Percentiles rank a stretch among this genome's conserved stretches.
Evolutionary conservation across 805 yeast species (phyloP).

Genomic region (Cyberlindnera maclurae): DNA sequence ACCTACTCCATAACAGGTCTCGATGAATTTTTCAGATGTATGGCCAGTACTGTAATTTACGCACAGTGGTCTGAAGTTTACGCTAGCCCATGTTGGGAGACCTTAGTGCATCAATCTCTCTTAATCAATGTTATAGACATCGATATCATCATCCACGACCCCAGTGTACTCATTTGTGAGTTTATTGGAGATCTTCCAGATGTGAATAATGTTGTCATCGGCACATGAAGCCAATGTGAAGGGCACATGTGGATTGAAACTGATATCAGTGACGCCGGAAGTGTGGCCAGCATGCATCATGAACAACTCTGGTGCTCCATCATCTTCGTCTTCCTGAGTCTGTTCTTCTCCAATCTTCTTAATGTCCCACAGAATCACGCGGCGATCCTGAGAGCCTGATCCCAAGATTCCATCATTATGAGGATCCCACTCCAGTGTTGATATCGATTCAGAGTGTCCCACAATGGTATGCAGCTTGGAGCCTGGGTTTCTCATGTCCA

Average conservation of each 20-base stretch:
- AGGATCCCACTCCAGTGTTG: slow-evolving; percentile 72
- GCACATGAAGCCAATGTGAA: slow-evolving; percentile 63
- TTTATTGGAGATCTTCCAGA: slow-evolving; percentile 36
- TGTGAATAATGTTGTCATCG: slow-evolving; percentile 37
- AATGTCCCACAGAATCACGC: slow-evolving; percentile 79
- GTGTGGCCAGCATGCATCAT: slow-evolving; percentile 95
- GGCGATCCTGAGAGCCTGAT: slow-evolving; percentile 69
- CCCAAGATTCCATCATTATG: slow-evolving; percentile 71
- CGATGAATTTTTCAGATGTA: slow-evolving; percentile 8
- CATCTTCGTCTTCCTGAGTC: slow-evolving; percentile 80
- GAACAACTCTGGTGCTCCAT: slow-evolving; percentile 80
- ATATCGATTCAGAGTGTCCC: slow-evolving; percentile 73
- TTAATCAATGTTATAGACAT: slow-evolving; percentile 5
- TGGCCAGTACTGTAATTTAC: slow-evolving; percentile 4
- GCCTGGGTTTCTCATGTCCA: slow-evolving; percentile 48
- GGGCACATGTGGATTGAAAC: slow-evolving; percentile 60
- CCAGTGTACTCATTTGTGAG: slow-evolving; percentile 26
- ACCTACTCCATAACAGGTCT: neutral
- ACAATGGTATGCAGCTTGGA: slow-evolving; percentile 60
- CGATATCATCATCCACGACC: slow-evolving; percentile 12
- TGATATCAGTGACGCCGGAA: slow-evolving; percentile 64
- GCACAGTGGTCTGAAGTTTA: slow-evolving; percentile 3
- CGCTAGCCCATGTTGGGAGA: slow-evolving; percentile 1
- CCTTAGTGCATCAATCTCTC: neutral
- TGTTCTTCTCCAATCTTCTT: slow-evolving; percentile 78